These are phyloP conservation scores for Lodderomyces theae DNA, from an alignment of 1,139 yeast genomes.

Conservation along the genomic window DNA sequence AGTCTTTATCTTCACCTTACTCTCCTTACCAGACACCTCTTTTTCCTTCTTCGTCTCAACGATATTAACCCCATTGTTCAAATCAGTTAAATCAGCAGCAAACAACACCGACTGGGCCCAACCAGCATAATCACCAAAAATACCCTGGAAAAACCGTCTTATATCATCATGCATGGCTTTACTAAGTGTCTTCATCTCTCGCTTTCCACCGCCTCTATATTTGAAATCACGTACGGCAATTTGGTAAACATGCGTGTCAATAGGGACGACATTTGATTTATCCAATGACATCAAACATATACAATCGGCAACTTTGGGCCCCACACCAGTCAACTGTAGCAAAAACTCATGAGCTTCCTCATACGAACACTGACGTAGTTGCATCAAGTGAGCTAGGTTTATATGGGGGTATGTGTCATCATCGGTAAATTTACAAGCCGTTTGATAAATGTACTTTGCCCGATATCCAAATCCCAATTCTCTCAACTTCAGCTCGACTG, in stretches of 20 bases:
- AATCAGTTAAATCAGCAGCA: constrained; percentile 72
- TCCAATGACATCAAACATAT: constrained; percentile 83
- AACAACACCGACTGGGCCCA: constrained; percentile 97
- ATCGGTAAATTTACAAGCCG: constrained; percentile 52
- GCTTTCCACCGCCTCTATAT: constrained; percentile 49
- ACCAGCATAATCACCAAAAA: constrained; percentile 93
- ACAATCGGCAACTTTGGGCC: constrained; percentile 98
- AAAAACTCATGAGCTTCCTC: constrained; percentile 63
- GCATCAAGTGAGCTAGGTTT: constrained; percentile 28
- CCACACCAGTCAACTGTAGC: constrained; percentile 79
- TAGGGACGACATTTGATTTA: constrained; percentile 87
- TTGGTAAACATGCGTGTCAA: constrained; percentile 95
- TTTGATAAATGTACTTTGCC: constrained; percentile 80
- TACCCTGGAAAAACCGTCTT: constrained; percentile 55
- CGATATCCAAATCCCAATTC: constrained; percentile 85
- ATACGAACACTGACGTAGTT: constrained; percentile 45
- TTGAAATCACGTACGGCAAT: constrained; percentile 83
- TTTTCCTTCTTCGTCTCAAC: constrained; percentile 7
- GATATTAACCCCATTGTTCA: constrained; percentile 49
- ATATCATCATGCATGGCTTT: constrained; percentile 62
- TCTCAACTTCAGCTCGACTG: constrained; percentile 46
- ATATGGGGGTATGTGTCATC: constrained; percentile 34
- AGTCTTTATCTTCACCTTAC: background rate
- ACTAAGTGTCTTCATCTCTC: constrained; percentile 50
- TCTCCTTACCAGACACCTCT: background rate